Percentiles rank a stretch among this genome's conserved stretches.
phyloP scores from a whole-genome alignment of 805 yeast genomes.

The Barnettozyma wickerhamii region DNA sequence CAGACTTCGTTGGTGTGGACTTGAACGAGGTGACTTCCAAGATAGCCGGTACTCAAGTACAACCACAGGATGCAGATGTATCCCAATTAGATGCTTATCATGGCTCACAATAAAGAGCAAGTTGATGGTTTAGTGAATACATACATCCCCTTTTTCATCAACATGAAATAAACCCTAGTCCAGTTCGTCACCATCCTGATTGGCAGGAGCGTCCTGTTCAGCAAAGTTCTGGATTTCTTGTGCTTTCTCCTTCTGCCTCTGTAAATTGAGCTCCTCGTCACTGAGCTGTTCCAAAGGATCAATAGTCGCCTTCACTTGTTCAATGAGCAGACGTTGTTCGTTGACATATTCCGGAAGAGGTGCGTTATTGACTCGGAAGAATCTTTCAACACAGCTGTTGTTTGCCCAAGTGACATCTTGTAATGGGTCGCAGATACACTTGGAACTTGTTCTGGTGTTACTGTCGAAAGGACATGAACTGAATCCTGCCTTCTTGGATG shows the following conservation, averaged over 20 bases:
- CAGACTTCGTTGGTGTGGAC: slow-evolving; percentile 41
- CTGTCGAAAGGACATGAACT: slow-evolving; percentile 64
- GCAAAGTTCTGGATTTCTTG: background rate
- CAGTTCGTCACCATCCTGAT: too few relatives aligned
- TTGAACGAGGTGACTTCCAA: slow-evolving; percentile 44
- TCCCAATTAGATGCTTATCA: slow-evolving; percentile 13
- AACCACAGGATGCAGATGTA: slow-evolving; percentile 12
- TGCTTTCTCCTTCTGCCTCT: background rate
- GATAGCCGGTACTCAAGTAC: slow-evolving; percentile 47
- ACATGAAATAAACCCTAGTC: too few relatives aligned
- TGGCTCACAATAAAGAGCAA: too few relatives aligned
- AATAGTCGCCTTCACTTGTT: slow-evolving; percentile 9
- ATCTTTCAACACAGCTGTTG: slow-evolving; percentile 57
- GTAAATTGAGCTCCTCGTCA: background rate
- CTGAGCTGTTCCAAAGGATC: slow-evolving; percentile 4
- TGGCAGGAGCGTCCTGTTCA: too few relatives aligned
- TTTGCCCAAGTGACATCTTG: slow-evolving; percentile 68
- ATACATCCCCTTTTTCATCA: background rate
- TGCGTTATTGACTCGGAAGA: slow-evolving; percentile 34
- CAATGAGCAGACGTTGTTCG: background rate
- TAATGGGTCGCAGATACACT: slow-evolving; percentile 71
- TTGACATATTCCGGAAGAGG: slow-evolving; percentile 13
- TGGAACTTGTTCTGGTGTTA: slow-evolving; percentile 47
- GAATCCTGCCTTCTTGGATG: slow-evolving; percentile 22
- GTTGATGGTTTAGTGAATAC: too few relatives aligned